Conservation (phyloP, 306 rosid species). For the Comarum palustre region DNA sequence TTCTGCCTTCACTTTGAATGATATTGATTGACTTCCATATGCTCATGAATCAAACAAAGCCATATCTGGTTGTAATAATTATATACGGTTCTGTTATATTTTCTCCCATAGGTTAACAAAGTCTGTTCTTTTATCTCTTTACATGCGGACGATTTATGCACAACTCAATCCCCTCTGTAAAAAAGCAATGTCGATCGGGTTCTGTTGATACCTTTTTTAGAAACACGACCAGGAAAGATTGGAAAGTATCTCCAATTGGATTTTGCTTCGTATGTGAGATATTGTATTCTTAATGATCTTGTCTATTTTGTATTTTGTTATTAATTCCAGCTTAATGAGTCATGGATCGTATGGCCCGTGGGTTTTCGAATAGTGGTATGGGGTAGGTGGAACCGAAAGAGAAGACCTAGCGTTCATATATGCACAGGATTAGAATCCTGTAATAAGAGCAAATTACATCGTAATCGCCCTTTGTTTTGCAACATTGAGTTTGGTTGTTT, state of each 20-base stretch:
- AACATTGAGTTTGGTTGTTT: not conserved
- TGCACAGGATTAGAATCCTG: not conserved
- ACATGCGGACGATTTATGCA: not conserved
- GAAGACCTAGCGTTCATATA: not conserved
- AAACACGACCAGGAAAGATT: not conserved
- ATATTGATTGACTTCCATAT: too few relatives aligned
- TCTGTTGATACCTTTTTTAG: not conserved
- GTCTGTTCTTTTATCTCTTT: not conserved
- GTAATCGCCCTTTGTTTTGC: slow-evolving; percentile 37
- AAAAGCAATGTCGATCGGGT: not conserved
- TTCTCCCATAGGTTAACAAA: not conserved
- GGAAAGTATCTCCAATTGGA: not conserved
- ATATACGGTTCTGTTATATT: not conserved
- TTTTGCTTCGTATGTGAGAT: not conserved
- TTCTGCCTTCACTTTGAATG: too few relatives aligned
- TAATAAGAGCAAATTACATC: not conserved
- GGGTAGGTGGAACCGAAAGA: not conserved
- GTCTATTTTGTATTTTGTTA: not conserved
- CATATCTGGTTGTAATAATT: not conserved
- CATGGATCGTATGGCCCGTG: not conserved
- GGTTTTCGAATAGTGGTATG: not conserved
- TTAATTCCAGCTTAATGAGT: not conserved
- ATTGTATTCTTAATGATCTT: not conserved
- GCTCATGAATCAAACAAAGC: too few relatives aligned
- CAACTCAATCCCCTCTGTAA: not conserved